These are phyloP conservation scores for Nicotiana noctiflora DNA, from an alignment of 257 asterid species.

Conservation along the genomic window DNA sequence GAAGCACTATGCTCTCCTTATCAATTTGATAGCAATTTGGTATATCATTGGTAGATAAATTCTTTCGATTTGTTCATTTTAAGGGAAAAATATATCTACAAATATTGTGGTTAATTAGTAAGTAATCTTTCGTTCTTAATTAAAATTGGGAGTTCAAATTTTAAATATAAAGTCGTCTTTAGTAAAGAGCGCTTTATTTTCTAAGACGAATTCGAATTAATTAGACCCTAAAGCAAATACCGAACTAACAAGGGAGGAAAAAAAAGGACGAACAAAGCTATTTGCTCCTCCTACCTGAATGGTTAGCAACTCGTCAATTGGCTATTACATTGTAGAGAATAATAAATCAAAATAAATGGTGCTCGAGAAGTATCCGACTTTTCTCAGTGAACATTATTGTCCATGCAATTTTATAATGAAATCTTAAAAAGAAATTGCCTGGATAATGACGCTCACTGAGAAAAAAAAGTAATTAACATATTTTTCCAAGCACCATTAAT, in stretches of 20 bases:
- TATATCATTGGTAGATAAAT: neutral
- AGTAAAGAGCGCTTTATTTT: too few species aligned
- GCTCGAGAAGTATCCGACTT: neutral
- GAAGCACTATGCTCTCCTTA: constrained; percentile 33
- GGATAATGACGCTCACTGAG: neutral
- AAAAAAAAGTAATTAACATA: neutral
- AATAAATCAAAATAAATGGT: neutral
- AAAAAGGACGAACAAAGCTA: neutral
- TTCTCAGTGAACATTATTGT: neutral
- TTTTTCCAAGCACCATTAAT: neutral
- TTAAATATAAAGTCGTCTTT: too few species aligned
- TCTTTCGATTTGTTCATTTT: neutral
- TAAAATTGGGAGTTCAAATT: too few species aligned
- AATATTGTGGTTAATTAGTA: too few species aligned
- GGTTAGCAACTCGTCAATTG: neutral
- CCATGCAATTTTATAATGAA: neutral
- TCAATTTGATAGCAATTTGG: neutral
- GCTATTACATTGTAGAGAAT: neutral
- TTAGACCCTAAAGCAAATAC: too few species aligned
- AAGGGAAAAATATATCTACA: neutral
- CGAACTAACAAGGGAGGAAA: too few species aligned
- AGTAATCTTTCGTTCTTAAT: too few species aligned
- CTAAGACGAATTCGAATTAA: too few species aligned
- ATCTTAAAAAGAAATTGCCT: neutral
- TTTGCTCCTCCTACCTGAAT: neutral